A percentile compares a stretch with the other conserved stretches of the same genome.
phyloP scores from a whole-genome alignment of 2,329 filamentous ascomycete genomes.

The Paecilomyces niveus region DNA sequence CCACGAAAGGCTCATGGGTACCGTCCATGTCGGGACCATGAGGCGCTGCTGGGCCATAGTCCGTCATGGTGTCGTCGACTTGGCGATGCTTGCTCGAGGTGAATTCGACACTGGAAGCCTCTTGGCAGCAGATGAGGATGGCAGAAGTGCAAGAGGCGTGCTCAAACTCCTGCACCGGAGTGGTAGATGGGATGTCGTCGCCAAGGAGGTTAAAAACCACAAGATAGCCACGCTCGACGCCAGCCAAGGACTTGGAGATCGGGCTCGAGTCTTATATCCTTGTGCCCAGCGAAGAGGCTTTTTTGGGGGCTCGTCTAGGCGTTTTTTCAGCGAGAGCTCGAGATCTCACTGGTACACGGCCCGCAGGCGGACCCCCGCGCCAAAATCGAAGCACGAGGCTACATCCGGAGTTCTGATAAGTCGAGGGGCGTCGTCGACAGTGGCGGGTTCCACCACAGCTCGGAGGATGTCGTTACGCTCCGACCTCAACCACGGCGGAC shows the following conservation, averaged over 20 bases:
- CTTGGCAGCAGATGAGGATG: background rate
- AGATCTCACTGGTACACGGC: background rate
- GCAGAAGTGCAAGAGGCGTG: background rate
- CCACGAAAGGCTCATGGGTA: slow-evolving; percentile 35
- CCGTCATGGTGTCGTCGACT: background rate
- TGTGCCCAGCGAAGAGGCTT: background rate
- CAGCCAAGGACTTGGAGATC: background rate
- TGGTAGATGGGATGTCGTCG: background rate
- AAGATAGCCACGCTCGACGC: background rate
- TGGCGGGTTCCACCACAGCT: background rate
- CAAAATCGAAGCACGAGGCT: background rate
- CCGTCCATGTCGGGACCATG: slow-evolving; percentile 43
- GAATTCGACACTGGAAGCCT: background rate
- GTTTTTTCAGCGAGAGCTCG: background rate
- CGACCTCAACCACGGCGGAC: too few relatives aligned
- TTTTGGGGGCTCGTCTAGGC: background rate
- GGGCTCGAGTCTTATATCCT: background rate
- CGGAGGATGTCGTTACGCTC: background rate
- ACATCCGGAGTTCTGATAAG: background rate
- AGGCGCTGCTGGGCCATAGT: slow-evolving; percentile 15
- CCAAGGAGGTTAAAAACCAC: background rate
- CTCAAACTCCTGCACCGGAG: background rate
- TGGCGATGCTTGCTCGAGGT: background rate
- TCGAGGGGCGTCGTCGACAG: background rate
- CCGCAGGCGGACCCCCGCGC: background rate